Evolutionary conservation across 805 yeast genomes (phyloP).

Genomic region (Saturnispora bothae): DNA sequence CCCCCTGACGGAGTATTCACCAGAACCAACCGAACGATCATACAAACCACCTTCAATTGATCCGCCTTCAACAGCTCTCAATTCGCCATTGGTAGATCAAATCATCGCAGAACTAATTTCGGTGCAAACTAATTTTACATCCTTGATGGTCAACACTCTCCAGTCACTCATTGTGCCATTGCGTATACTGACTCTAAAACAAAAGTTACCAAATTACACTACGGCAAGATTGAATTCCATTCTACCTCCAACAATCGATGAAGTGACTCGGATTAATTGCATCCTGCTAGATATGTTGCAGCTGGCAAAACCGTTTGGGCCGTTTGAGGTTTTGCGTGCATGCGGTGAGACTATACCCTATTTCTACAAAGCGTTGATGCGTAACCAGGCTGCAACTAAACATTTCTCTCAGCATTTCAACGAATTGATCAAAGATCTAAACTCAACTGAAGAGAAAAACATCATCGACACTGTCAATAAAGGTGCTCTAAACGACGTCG

Average conservation of each 20-base stretch:
- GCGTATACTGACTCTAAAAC: slow-evolving; percentile 55
- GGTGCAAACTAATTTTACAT: slow-evolving; percentile 67
- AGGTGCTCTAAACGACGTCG: slow-evolving; percentile 46
- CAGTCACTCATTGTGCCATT: slow-evolving; percentile 74
- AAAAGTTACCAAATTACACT: slow-evolving; percentile 41
- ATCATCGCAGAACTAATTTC: slow-evolving; percentile 57
- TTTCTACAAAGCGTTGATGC: slow-evolving; percentile 83
- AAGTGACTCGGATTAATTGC: slow-evolving; percentile 81
- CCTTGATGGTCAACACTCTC: slow-evolving; percentile 59
- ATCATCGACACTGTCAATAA: slow-evolving; percentile 30
- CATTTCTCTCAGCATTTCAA: slow-evolving; percentile 41
- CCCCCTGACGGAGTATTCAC: slow-evolving; percentile 84
- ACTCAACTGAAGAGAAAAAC: slow-evolving; percentile 20
- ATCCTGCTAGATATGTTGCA: slow-evolving; percentile 67
- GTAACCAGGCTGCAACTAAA: slow-evolving; percentile 88
- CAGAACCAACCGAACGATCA: slow-evolving; percentile 67
- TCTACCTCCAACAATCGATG: slow-evolving; percentile 94
- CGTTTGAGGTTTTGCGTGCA: slow-evolving; percentile 67
- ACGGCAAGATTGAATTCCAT: slow-evolving; percentile 61
- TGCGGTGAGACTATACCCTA: slow-evolving; percentile 79
- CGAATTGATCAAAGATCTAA: slow-evolving; percentile 31
- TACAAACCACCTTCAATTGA: slow-evolving; percentile 47
- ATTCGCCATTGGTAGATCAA: slow-evolving; percentile 32
- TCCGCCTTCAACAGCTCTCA: slow-evolving; percentile 8
- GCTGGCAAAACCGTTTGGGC: slow-evolving; percentile 57